phyloP scores from a whole-genome alignment of 345 rosid genomes.

The Corymbia maculata region DNA sequence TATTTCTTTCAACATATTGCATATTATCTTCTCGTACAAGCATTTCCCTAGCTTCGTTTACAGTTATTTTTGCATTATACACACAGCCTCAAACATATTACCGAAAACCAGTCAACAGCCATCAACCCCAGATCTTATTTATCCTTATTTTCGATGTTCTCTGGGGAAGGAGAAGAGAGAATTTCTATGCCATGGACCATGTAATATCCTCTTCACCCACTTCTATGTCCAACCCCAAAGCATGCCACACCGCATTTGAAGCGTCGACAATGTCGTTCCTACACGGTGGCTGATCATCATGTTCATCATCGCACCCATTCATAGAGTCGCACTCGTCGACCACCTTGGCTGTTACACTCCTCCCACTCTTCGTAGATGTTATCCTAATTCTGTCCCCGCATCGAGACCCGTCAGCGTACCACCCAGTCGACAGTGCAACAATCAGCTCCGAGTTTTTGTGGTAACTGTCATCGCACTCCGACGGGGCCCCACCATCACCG shows the following conservation, averaged over 20 bases:
- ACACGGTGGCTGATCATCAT: conserved; percentile 22
- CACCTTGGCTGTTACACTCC: conserved; percentile 15
- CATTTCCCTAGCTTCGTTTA: neutral
- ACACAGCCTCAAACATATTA: neutral
- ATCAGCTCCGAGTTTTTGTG: conserved; percentile 5
- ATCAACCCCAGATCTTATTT: neutral
- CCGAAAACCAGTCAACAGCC: neutral
- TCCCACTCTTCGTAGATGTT: conserved; percentile 9
- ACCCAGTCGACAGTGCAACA: conserved; percentile 30
- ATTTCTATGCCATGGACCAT: conserved; percentile 23
- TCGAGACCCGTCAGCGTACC: conserved; percentile 15
- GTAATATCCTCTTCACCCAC: conserved; percentile 21
- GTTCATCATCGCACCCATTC: conserved; percentile 24
- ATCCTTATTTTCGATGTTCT: neutral
- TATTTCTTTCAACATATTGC: neutral
- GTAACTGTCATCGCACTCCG: conserved; percentile 14
- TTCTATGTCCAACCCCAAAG: conserved; percentile 10
- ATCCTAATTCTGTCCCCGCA: conserved; percentile 20
- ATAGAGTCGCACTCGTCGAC: conserved; percentile 35
- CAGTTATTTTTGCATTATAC: neutral
- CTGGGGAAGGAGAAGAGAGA: neutral
- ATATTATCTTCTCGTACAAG: neutral
- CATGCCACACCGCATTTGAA: conserved; percentile 24
- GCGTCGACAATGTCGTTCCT: conserved; percentile 25
- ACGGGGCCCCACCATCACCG: conserved; percentile 13